These are phyloP conservation scores for Mortierella sp. DNA, from an alignment of 371 early-diverging fungal genomes.

Conservation along the genomic window DNA sequence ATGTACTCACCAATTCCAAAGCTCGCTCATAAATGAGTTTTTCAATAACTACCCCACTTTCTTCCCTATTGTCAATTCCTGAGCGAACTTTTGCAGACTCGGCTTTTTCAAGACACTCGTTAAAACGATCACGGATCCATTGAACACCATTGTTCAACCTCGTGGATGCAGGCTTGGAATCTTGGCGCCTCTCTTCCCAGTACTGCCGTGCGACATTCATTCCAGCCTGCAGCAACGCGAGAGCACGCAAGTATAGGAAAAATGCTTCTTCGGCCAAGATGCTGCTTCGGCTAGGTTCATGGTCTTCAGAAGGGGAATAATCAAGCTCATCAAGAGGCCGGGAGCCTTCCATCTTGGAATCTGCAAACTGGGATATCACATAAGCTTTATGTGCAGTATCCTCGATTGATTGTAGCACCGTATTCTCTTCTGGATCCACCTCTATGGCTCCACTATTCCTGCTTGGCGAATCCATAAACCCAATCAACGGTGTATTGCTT, in stretches of 20 bases:
- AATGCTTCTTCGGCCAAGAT: slow-evolving; percentile 78
- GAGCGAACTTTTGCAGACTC: slow-evolving; percentile 69
- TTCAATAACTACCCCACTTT: slow-evolving; percentile 66
- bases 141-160: slow-evolving; percentile 76
- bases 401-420: slow-evolving; percentile 66
- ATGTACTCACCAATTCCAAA: slow-evolving; percentile 65
- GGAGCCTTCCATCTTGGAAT: slow-evolving; percentile 64
- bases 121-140: slow-evolving; percentile 91
- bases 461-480: slow-evolving; percentile 31
- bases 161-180: slow-evolving; percentile 53
- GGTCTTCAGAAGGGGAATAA: slow-evolving; percentile 35
- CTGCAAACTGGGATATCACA: slow-evolving; percentile 73
- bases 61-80: slow-evolving; percentile 58
- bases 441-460: slow-evolving; percentile 29
- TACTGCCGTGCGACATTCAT: slow-evolving; percentile 79
- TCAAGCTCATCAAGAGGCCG: slow-evolving; percentile 26
- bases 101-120: slow-evolving; percentile 87
- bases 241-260: slow-evolving; percentile 79
- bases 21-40: slow-evolving; percentile 80
- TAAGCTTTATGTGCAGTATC: slow-evolving; percentile 73
- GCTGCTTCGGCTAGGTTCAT: slow-evolving; percentile 31
- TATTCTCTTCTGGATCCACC: slow-evolving; percentile 55
- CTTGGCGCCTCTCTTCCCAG: slow-evolving; percentile 68
- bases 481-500: slow-evolving; percentile 33
- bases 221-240: slow-evolving; percentile 81